phyloP scores from a whole-genome alignment of 176 grass and related monocot genomes.

The Miscanthus lutarioriparius region DNA sequence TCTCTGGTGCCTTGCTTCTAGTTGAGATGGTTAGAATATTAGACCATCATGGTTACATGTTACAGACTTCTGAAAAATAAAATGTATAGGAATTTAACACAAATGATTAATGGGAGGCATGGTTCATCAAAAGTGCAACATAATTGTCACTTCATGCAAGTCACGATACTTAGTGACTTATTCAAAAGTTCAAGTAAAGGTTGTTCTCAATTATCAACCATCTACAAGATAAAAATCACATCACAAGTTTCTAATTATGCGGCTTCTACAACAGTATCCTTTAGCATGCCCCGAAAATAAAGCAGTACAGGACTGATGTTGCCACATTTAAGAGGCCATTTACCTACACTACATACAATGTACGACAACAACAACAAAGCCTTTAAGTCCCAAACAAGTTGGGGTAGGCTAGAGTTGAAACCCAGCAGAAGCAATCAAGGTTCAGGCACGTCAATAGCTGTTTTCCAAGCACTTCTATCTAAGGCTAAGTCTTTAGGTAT shows the following conservation, averaged over 20 bases:
- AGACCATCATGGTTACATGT: not conserved
- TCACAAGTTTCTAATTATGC: not conserved
- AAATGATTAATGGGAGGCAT: not conserved
- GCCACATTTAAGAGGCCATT: not conserved
- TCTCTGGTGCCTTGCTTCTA: not conserved
- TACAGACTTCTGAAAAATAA: not conserved
- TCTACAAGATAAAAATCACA: not conserved
- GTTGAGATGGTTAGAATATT: slow-evolving; percentile 19
- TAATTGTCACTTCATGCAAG: not conserved
- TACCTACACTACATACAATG: not conserved
- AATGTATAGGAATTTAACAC: not conserved
- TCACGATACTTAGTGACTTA: not conserved
- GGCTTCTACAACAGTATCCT: not conserved
- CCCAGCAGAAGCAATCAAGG: too few species aligned
- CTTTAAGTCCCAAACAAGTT: too few species aligned
- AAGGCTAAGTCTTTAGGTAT: too few species aligned
- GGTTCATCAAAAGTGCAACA: slow-evolving; percentile 3
- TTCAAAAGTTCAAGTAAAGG: not conserved
- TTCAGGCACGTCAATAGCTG: too few species aligned
- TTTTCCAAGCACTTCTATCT: too few species aligned
- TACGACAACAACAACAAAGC: too few species aligned
- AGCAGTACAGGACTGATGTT: not conserved
- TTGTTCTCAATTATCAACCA: not conserved
- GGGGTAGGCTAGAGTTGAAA: too few species aligned
- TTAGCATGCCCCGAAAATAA: not conserved